These are phyloP conservation scores for Camellia japonica DNA, from an alignment of 148 eudicot species.

Conservation along the genomic window DNA sequence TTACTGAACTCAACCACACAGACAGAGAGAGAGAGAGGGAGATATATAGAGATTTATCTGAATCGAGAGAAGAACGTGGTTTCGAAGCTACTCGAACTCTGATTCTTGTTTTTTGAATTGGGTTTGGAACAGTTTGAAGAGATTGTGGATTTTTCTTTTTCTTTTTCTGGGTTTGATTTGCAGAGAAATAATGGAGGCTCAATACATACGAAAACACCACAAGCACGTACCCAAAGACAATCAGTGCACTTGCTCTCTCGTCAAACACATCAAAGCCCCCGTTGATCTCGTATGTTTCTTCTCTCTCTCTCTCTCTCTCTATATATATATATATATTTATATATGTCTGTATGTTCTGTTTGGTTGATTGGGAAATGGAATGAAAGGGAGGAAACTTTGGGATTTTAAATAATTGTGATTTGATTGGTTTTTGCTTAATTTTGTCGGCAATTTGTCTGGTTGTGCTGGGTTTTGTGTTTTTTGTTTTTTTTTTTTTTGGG, in stretches of 20 bases:
- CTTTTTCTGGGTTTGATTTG: neutral
- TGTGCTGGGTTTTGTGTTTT: neutral
- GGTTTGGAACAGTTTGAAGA: neutral
- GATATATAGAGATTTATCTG: neutral
- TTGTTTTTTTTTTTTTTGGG: no score
- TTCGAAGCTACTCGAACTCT: neutral
- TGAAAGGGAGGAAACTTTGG: neutral
- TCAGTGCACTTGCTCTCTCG: slow-evolving; percentile 23
- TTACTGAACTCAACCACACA: neutral
- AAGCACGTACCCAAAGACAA: slow-evolving; percentile 21
- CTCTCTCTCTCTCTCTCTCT: slow-evolving; percentile 8
- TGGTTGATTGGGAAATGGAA: neutral
- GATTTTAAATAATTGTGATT: neutral
- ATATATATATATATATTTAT: neutral
- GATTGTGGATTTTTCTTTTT: neutral
- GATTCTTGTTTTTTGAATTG: neutral
- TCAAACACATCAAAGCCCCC: slow-evolving; percentile 28
- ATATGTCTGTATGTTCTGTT: neutral
- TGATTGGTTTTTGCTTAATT: neutral
- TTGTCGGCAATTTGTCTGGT: neutral
- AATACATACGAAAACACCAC: slow-evolving; percentile 23
- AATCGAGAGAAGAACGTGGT: slow-evolving; percentile 1
- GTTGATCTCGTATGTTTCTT: slow-evolving; percentile 18
- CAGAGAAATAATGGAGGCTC: slow-evolving; percentile 14
- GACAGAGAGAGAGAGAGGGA: neutral